Evolutionary conservation across 129 eudicot genomes (phyloP).

Genomic region (Tanacetum coccineum): DNA sequence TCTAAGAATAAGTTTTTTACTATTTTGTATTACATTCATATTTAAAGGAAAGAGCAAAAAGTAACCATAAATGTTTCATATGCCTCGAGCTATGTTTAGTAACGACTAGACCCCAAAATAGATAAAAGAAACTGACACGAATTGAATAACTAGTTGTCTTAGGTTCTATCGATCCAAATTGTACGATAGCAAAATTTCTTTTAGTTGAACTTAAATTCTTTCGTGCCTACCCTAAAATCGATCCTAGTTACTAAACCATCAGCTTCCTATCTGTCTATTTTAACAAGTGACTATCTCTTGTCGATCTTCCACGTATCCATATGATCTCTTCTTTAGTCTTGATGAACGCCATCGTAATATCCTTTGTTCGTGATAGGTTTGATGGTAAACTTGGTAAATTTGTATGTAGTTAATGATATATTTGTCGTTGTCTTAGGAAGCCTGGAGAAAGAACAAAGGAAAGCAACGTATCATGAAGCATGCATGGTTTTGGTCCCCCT

Average conservation of each 20-base stretch:
- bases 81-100: neutral
- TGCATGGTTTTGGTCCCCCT: conserved; percentile 34
- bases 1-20: no score
- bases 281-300: no score
- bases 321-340: no score
- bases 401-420: conserved; percentile 19
- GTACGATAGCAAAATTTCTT: no score
- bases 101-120: neutral
- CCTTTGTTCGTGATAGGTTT: neutral
- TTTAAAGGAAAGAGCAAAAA: no score
- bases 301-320: no score
- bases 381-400: neutral
- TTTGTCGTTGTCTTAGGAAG: conserved; percentile 9
- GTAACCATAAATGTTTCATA: no score
- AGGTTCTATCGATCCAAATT: neutral
- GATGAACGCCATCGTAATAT: neutral
- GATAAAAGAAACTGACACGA: neutral
- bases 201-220: no score
- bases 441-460: conserved; percentile 16
- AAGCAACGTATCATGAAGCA: conserved; percentile 29
- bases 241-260: no score
- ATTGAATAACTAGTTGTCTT: neutral
- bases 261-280: no score
- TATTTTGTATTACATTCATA: no score
- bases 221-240: no score